These are phyloP conservation scores for Ascochyta koolunga DNA, from an alignment of 2,329 filamentous ascomycete species.

Conservation along the genomic window DNA sequence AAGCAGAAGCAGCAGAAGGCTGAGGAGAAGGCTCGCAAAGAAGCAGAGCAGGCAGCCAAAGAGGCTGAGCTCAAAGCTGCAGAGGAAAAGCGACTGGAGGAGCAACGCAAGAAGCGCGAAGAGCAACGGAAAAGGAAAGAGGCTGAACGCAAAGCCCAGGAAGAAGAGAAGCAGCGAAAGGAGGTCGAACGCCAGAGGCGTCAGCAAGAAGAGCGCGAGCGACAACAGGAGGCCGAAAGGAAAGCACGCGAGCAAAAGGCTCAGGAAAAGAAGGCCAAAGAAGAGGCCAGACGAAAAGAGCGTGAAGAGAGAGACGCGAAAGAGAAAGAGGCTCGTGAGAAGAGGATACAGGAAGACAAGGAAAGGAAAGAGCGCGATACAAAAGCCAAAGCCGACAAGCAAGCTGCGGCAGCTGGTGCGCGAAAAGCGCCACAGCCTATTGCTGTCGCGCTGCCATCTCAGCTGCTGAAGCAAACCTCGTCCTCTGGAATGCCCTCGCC, in stretches of 20 bases:
- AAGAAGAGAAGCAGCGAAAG: conserved; percentile 83
- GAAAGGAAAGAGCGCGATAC: conserved; percentile 68
- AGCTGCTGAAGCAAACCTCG: conserved; percentile 59
- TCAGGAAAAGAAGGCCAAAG: conserved; percentile 77
- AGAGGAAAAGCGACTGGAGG: conserved; percentile 79
- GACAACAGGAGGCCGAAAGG: conserved; percentile 82
- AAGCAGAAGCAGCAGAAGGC: conserved; percentile 86
- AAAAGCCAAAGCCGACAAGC: conserved; percentile 52
- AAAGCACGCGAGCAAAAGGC: conserved; percentile 82
- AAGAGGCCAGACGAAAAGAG: conserved; percentile 77
- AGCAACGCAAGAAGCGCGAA: conserved; percentile 81
- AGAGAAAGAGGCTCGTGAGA: conserved; percentile 78
- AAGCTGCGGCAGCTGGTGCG: conserved; percentile 30
- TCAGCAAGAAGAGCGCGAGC: conserved; percentile 82
- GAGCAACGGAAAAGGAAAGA: conserved; percentile 93
- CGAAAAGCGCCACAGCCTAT: conserved; percentile 49
- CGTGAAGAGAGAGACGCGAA: conserved; percentile 66
- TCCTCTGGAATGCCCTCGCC: conserved; percentile 71
- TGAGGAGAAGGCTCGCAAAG: conserved; percentile 87
- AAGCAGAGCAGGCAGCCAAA: conserved; percentile 88
- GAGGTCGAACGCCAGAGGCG: conserved; percentile 83
- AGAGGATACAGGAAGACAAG: conserved; percentile 62
- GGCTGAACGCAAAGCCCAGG: conserved; percentile 84
- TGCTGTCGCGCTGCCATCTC: conserved; percentile 59
- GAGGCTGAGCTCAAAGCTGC: conserved; percentile 77